Evolutionary conservation across 805 yeast genomes (phyloP).

Genomic region (Candida maesae): DNA sequence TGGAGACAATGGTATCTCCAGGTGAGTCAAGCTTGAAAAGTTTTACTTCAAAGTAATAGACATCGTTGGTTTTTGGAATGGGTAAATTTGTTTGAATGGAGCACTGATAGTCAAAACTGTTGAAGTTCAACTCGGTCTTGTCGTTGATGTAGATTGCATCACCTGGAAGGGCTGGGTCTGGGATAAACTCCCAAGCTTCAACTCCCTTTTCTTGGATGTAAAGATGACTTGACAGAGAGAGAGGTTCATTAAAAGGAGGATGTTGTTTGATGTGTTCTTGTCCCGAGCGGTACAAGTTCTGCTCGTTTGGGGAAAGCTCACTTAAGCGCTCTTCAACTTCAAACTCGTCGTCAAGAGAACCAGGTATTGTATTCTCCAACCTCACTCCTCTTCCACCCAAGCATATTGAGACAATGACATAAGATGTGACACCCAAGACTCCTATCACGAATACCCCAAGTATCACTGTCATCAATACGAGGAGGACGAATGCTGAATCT

Average conservation of each 20-base stretch:
- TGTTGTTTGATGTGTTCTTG: constrained; percentile 30
- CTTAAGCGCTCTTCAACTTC: constrained; percentile 52
- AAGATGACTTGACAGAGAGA: constrained; percentile 29
- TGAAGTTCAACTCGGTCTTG: constrained; percentile 24
- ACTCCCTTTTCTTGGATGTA: constrained; percentile 78
- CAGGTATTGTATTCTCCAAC: constrained; percentile 40
- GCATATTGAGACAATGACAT: constrained; percentile 2
- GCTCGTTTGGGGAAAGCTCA: constrained; percentile 50
- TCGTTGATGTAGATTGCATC: constrained; percentile 54
- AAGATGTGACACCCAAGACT: constrained; percentile 6
- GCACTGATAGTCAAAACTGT: constrained; percentile 35
- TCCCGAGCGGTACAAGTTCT: constrained; percentile 41
- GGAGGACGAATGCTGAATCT: constrained; percentile 4
- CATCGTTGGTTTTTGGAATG: constrained; percentile 44
- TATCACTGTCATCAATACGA: constrained; percentile 7
- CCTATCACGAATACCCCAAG: constrained; percentile 6
- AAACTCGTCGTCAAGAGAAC: constrained; percentile 48
- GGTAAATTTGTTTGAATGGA: constrained; percentile 47
- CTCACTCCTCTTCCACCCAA: constrained; percentile 10
- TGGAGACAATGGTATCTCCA: constrained; percentile 47
- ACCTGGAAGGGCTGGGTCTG: constrained; percentile 41
- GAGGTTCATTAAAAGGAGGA: constrained; percentile 21
- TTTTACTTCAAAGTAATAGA: constrained; percentile 66
- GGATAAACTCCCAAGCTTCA: constrained; percentile 72
- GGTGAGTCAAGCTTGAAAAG: constrained; percentile 38